These are phyloP conservation scores for Leccinum pallidistipes DNA, from an alignment of 1,284 basidiomycete genomes.

Conservation along the genomic window DNA sequence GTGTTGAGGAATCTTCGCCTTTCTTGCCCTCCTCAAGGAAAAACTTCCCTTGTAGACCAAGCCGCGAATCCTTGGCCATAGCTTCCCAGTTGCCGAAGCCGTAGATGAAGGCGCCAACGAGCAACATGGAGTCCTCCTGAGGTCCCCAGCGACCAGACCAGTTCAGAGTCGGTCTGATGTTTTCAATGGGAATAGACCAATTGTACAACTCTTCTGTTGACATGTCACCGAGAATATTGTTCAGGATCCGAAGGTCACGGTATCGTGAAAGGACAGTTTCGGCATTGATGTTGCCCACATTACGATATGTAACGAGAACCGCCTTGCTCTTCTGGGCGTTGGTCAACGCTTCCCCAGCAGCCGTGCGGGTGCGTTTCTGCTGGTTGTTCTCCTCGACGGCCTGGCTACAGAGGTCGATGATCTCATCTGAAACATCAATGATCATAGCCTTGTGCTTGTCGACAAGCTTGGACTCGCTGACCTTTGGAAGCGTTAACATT, in stretches of 20 bases:
- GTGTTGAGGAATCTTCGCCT: slow-evolving; percentile 73
- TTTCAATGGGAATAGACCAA: slow-evolving; percentile 90
- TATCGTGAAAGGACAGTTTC: slow-evolving; percentile 93
- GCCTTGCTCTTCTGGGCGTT: slow-evolving; percentile 94
- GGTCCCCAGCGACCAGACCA: slow-evolving; percentile 97
- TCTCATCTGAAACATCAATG: slow-evolving; percentile 89
- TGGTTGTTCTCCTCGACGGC: slow-evolving; percentile 86
- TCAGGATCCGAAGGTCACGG: slow-evolving; percentile 88
- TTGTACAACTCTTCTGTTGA: slow-evolving; percentile 64
- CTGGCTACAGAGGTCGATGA: slow-evolving; percentile 82
- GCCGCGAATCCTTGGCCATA: slow-evolving; percentile 86
- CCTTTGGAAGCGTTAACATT: slow-evolving; percentile 44
- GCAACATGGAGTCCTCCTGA: slow-evolving; percentile 90
- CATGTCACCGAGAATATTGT: slow-evolving; percentile 74
- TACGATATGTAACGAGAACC: slow-evolving; percentile 87
- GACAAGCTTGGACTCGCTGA: slow-evolving; percentile 88
- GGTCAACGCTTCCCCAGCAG: slow-evolving; percentile 82
- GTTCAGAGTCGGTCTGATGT: slow-evolving; percentile 90
- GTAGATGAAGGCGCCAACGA: slow-evolving; percentile 91
- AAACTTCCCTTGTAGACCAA: slow-evolving; percentile 90
- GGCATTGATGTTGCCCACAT: slow-evolving; percentile 94
- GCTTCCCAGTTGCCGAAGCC: slow-evolving; percentile 98
- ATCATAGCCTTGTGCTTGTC: slow-evolving; percentile 96
- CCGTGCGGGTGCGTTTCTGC: slow-evolving; percentile 72
- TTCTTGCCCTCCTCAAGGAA: slow-evolving; percentile 98